Percentiles rank a stretch among this genome's conserved stretches.
Conservation (phyloP, 148 eudicot species). For the Heliamphora exappendiculata region DNA sequence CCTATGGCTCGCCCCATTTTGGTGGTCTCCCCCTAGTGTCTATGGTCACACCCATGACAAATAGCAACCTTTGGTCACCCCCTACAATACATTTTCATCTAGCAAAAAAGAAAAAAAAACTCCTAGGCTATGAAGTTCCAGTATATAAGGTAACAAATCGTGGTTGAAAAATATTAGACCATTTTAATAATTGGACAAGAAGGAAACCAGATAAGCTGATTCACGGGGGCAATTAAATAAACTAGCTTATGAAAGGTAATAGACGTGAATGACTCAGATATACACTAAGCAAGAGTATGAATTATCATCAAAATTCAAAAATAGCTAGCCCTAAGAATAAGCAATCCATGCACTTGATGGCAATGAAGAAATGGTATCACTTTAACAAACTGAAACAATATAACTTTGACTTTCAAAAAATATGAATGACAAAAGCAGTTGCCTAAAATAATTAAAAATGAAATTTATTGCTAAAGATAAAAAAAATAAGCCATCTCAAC, state of each 20-base stretch:
- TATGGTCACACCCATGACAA: no score
- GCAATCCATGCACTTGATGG: not conserved
- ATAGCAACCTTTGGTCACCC: no score
- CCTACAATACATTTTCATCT: no score
- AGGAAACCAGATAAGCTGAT: not conserved
- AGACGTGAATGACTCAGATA: not conserved
- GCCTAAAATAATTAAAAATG: no score
- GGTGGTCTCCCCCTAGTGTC: no score
- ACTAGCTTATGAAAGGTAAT: not conserved
- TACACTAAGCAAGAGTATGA: slow-evolving; percentile 6
- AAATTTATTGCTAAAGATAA: not conserved
- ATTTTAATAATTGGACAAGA: not conserved
- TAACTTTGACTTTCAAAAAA: not conserved
- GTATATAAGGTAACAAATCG: not conserved
- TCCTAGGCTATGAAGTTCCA: not conserved
- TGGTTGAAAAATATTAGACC: not conserved
- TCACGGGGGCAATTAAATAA: not conserved
- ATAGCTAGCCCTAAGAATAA: not conserved
- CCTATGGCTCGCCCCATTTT: no score
- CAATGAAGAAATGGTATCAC: not conserved
- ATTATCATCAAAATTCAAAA: not conserved
- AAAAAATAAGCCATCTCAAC: not conserved
- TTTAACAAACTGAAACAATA: not conserved
- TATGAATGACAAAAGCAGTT: not conserved
- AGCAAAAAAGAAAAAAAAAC: no score